phyloP scores from a whole-genome alignment of 169 alveolate species.

The Neospora caninum region DNA sequence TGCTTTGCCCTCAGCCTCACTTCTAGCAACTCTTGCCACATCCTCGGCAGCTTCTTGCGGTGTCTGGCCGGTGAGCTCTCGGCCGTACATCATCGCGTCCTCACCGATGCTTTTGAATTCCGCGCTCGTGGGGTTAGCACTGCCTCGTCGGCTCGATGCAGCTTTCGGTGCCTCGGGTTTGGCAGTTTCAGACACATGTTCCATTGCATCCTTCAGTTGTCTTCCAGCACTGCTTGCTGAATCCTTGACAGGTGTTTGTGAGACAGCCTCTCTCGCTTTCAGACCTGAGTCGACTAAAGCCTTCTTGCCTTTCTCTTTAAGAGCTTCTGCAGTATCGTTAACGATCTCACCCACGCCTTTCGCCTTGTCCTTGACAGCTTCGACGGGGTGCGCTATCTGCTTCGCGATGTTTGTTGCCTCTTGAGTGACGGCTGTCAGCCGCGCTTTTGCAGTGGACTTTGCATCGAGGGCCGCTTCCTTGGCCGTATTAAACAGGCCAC shows the following conservation, averaged over 20 bases:
- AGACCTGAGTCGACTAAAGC: not conserved
- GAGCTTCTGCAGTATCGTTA: not conserved
- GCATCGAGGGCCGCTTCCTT: constrained; percentile 4
- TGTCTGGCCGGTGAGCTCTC: not conserved
- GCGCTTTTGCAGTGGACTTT: not conserved
- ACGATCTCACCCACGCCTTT: not conserved
- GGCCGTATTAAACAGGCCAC: not conserved
- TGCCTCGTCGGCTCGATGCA: not conserved
- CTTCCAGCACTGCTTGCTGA: constrained; percentile 3
- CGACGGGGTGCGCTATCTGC: not conserved
- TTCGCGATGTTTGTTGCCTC: constrained; percentile 14
- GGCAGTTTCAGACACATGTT: not conserved
- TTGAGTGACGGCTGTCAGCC: not conserved
- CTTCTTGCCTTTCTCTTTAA: not conserved
- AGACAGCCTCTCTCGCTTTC: not conserved
- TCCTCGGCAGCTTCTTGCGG: constrained; percentile 5
- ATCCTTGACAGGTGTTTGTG: not conserved
- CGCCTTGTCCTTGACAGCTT: not conserved
- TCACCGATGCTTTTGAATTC: not conserved
- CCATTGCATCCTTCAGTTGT: not conserved
- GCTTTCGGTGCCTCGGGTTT: not conserved
- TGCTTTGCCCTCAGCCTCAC: not conserved
- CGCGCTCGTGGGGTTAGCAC: not conserved
- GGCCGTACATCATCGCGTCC: constrained; percentile 17
- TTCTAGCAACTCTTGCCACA: constrained; percentile 22